A percentile compares a stretch with the other conserved stretches of the same genome.
These are phyloP conservation scores for Penicillium capsulatum DNA, from an alignment of 2,329 filamentous ascomycete species.

Conservation along the genomic window DNA sequence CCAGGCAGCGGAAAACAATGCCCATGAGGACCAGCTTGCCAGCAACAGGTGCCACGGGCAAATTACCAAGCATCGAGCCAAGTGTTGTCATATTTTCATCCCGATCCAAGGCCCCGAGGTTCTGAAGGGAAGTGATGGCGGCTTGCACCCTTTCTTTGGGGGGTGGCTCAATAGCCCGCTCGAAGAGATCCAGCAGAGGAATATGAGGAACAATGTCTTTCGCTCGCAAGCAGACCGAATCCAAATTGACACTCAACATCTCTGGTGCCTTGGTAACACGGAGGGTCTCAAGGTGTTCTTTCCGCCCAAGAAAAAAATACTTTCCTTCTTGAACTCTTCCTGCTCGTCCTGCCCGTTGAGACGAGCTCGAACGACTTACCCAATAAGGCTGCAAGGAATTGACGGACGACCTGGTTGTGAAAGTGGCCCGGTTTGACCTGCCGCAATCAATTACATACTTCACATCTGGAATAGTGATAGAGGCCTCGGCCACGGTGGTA, in stretches of 20 bases:
- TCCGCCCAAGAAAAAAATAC: constrained; percentile 49
- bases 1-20: constrained; percentile 50
- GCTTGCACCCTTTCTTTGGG: constrained; percentile 32
- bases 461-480: constrained; percentile 51
- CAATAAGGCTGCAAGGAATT: constrained; percentile 42
- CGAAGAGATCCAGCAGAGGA: constrained; percentile 42
- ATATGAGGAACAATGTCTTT: constrained; percentile 39
- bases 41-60: constrained; percentile 44
- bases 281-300: constrained; percentile 33
- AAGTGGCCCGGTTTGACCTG: constrained; percentile 38
- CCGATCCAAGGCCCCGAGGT: constrained; percentile 43
- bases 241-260: constrained; percentile 44
- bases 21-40: constrained; percentile 52
- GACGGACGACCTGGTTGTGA: constrained; percentile 40
- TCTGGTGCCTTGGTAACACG: constrained; percentile 35
- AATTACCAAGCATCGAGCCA: constrained; percentile 41
- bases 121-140: constrained; percentile 31
- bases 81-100: constrained; percentile 45
- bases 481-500: constrained; percentile 52
- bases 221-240: constrained; percentile 44
- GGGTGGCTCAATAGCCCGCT: constrained; percentile 46
- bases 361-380: constrained; percentile 47
- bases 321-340: constrained; percentile 48
- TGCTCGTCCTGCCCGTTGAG: constrained; percentile 49
- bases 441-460: constrained; percentile 50